Evolutionary conservation across 192 early-diverging fungal genomes (phyloP).

Genomic region (Allomyces macrogynus): DNA sequence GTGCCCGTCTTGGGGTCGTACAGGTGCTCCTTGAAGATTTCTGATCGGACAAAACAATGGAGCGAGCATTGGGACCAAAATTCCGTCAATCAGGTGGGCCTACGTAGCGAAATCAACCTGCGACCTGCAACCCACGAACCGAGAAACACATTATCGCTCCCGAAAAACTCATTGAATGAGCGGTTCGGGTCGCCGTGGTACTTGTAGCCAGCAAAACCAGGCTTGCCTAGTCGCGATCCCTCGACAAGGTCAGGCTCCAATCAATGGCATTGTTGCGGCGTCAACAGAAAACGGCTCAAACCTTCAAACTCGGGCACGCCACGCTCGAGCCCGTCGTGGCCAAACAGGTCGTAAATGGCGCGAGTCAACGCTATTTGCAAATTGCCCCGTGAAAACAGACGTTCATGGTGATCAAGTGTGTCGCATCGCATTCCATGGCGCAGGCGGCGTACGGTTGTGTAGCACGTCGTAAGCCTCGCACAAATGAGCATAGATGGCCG

Average conservation of each 20-base stretch:
- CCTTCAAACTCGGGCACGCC: constrained; percentile 23
- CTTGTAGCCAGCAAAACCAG: constrained; percentile 22
- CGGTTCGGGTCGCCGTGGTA: constrained; percentile 27
- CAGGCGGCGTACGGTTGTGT: background rate
- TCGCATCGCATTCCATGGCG: too few species aligned
- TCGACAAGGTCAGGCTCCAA: too few species aligned
- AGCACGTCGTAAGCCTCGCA: background rate
- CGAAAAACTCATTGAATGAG: constrained; percentile 28
- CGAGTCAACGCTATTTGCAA: constrained; percentile 13
- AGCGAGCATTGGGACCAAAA: too few species aligned
- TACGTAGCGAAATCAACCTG: too few species aligned
- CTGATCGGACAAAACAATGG: background rate
- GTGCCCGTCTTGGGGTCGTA: background rate
- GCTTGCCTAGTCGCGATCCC: constrained; percentile 12
- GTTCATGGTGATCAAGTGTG: too few species aligned
- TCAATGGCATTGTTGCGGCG: too few species aligned
- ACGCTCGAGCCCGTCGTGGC: constrained; percentile 23
- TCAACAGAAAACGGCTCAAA: constrained; percentile 2
- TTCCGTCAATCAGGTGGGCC: too few species aligned
- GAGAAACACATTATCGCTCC: constrained; percentile 28
- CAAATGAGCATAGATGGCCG: background rate
- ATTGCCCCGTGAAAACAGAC: too few species aligned
- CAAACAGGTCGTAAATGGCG: constrained; percentile 37
- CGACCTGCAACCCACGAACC: constrained; percentile 7
- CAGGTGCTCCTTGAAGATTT: constrained; percentile 2